Conservation (phyloP, 345 rosid genomes). For the Camelina hispida region DNA sequence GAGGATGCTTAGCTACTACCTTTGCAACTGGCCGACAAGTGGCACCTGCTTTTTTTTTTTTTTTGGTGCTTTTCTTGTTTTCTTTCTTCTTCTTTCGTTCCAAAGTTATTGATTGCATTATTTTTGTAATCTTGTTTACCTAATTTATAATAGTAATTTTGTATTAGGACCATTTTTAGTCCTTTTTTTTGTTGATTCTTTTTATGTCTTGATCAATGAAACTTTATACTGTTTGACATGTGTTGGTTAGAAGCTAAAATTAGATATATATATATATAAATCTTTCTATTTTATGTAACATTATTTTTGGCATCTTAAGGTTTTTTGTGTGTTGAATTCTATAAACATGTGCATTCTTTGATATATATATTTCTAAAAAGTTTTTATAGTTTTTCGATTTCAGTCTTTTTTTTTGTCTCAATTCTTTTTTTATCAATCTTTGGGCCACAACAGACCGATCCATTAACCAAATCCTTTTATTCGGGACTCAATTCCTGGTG, state of each 20-base stretch:
- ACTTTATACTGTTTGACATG: constrained; percentile 14
- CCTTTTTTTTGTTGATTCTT: constrained; percentile 25
- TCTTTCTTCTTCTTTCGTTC: background rate
- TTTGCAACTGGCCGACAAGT: constrained; percentile 65
- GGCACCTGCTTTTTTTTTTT: constrained; percentile 49
- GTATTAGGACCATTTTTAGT: constrained; percentile 10
- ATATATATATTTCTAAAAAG: no score
- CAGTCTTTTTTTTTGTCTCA: no score
- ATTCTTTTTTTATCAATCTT: no score
- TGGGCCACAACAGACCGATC: no score
- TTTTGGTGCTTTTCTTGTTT: background rate
- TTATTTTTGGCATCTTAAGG: background rate
- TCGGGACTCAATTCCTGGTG: no score
- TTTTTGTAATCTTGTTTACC: background rate
- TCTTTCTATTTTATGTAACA: background rate
- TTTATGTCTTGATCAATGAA: constrained; percentile 26
- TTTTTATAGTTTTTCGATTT: no score
- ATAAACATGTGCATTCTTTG: no score
- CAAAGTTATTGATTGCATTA: background rate
- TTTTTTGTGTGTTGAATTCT: no score
- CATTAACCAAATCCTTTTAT: no score
- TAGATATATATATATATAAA: background rate
- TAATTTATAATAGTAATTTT: background rate
- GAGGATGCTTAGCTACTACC: constrained; percentile 21
- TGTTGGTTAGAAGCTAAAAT: background rate